Percentiles rank a stretch among this genome's conserved stretches.
phyloP scores from a whole-genome alignment of 164 flowering plant genomes.

The Platanus orientalis region DNA sequence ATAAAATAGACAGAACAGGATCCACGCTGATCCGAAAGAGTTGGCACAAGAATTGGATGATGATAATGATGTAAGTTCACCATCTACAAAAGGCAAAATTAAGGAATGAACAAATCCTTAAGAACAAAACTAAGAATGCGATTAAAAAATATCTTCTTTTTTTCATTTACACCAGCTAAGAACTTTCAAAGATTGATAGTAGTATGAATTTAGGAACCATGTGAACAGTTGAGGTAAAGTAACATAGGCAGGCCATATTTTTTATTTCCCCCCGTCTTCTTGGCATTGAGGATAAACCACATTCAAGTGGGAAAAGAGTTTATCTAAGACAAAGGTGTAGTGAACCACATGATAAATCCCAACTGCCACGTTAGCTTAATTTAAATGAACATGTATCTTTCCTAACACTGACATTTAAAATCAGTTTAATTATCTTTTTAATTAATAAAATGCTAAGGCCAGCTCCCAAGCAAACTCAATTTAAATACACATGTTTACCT shows the following conservation, averaged over 20 bases:
- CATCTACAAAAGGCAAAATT: background rate
- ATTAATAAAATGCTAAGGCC: conserved; percentile 61
- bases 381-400: conserved; percentile 36
- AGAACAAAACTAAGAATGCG: background rate
- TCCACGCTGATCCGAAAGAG: background rate
- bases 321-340: background rate
- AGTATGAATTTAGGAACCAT: background rate
- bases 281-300: no score
- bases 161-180: background rate
- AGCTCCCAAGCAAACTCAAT: conserved; percentile 27
- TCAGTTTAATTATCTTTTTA: conserved; percentile 68
- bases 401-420: conserved; percentile 43
- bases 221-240: background rate
- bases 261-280: no score
- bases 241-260: background rate
- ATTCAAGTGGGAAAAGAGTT: background rate
- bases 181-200: background rate
- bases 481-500: conserved; percentile 33
- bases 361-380: background rate
- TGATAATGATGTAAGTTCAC: background rate
- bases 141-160: no score
- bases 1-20: background rate
- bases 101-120: no score
- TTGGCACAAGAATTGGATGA: background rate
- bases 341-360: background rate